Evolutionary conservation across 1,284 basidiomycete species (phyloP).

Genomic region (Microbotryum lychnidis-dioicae): DNA sequence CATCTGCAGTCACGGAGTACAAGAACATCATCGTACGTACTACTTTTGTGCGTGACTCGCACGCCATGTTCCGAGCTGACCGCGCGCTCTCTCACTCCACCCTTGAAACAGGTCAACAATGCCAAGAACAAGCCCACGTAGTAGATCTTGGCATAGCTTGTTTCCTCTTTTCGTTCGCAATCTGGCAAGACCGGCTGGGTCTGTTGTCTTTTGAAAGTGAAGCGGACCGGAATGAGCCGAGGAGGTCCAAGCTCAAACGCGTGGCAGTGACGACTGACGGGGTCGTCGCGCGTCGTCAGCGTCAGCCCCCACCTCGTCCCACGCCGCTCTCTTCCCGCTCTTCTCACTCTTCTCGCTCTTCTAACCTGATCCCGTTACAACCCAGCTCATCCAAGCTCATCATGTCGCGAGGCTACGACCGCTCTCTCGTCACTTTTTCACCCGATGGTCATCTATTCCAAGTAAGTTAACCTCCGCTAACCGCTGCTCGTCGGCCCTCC

Average conservation of each 20-base stretch:
- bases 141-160: too few relatives aligned
- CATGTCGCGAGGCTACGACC: slow-evolving; percentile 4
- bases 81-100: background rate
- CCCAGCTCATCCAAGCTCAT: too few relatives aligned
- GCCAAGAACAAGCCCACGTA: too few relatives aligned
- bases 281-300: background rate
- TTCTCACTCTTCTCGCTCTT: background rate
- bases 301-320: background rate
- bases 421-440: slow-evolving; percentile 83
- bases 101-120: too few relatives aligned
- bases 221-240: too few relatives aligned
- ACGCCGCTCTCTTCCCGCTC: background rate
- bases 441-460: slow-evolving; percentile 91
- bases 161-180: too few relatives aligned
- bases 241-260: background rate
- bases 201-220: too few relatives aligned
- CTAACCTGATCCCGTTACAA: background rate
- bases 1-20: slow-evolving; percentile 14
- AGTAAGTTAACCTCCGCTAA: slow-evolving; percentile 44
- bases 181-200: too few relatives aligned
- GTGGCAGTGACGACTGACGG: background rate
- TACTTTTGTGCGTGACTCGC: background rate
- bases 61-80: background rate
- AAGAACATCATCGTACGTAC: slow-evolving; percentile 21
- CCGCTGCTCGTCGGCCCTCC: too few relatives aligned